These are phyloP conservation scores for Mrakiaceae sp. DNA, from an alignment of 1,284 basidiomycete genomes.

Conservation along the genomic window DNA sequence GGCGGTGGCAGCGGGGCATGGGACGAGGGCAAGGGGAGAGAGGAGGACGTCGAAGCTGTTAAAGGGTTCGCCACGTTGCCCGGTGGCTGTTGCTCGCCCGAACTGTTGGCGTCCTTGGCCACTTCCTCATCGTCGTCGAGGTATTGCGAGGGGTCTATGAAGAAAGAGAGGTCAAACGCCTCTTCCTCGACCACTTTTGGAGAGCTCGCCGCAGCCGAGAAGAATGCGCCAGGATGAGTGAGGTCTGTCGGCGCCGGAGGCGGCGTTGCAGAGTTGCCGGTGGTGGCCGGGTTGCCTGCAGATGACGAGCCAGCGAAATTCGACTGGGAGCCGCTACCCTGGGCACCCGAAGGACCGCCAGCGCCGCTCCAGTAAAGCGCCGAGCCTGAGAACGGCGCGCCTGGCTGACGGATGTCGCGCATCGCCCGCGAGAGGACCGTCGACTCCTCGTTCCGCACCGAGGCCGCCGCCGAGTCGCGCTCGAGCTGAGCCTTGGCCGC, in stretches of 20 bases:
- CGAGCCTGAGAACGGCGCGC: too few species aligned
- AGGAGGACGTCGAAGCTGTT: too few species aligned
- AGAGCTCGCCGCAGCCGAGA: neutral
- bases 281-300: neutral
- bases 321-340: neutral
- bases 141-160: conserved; percentile 13
- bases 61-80: too few species aligned
- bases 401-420: conserved; percentile 3
- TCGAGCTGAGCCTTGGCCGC: neutral
- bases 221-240: neutral
- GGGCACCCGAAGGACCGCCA: too few species aligned
- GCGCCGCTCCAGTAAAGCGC: too few species aligned
- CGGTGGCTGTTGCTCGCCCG: too few species aligned
- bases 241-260: too few species aligned
- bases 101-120: too few species aligned
- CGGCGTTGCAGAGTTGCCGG: neutral
- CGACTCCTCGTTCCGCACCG: neutral
- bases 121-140: conserved; percentile 3
- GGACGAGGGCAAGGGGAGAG: too few species aligned
- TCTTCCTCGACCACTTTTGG: neutral
- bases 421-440: conserved; percentile 9
- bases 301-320: neutral
- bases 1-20: too few species aligned
- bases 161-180: conserved; percentile 16
- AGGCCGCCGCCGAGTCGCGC: neutral